Percentiles rank a stretch among this genome's conserved stretches.
phyloP scores from a whole-genome alignment of 2,329 filamentous ascomycete genomes.

The Cryphonectria naterciae region DNA sequence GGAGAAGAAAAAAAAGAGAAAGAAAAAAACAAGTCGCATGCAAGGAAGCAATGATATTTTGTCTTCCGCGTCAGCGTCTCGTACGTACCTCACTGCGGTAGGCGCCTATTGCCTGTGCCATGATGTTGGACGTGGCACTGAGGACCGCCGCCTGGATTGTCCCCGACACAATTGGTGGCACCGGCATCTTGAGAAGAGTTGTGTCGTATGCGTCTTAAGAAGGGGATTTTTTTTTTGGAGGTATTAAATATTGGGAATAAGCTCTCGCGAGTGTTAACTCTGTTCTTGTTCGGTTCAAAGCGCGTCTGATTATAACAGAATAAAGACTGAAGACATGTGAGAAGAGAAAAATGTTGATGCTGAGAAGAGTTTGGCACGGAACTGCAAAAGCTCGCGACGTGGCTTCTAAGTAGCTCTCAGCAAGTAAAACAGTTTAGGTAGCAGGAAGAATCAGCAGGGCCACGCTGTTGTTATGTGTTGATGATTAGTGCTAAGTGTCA shows the following conservation, averaged over 20 bases:
- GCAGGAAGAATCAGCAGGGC: not conserved
- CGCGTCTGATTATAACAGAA: not conserved
- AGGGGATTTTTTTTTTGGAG: not conserved
- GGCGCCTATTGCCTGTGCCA: constrained; percentile 72
- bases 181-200: constrained; percentile 36
- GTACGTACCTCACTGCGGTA: constrained; percentile 62
- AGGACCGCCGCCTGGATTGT: constrained; percentile 70
- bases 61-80: not conserved
- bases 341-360: not conserved
- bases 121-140: constrained; percentile 69
- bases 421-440: not conserved
- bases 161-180: constrained; percentile 59
- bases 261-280: not conserved
- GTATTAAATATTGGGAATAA: not conserved
- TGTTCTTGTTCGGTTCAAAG: not conserved
- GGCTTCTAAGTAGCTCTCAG: not conserved
- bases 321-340: not conserved
- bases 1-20: not conserved
- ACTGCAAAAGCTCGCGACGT: not conserved
- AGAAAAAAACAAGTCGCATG: not conserved
- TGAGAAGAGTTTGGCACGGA: not conserved
- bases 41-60: not conserved
- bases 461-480: not conserved
- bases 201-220: not conserved
- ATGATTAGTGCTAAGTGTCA: not conserved